These are phyloP conservation scores for Phaeosphaeriaceae sp. DNA, from an alignment of 2,329 filamentous ascomycete species.

Conservation along the genomic window DNA sequence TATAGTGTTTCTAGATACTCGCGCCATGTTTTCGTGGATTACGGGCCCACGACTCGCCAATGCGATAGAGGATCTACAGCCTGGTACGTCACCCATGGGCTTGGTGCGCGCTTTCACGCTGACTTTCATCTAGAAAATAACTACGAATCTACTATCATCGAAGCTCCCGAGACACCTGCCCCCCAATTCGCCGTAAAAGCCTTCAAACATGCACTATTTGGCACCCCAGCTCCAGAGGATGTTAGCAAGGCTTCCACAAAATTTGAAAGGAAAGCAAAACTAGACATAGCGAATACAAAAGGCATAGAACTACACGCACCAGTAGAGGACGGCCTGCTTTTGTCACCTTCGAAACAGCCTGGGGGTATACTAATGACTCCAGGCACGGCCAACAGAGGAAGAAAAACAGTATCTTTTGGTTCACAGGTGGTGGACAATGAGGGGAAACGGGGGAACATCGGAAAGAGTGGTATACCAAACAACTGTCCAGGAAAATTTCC, in stretches of 20 bases:
- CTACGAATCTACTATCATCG: constrained; percentile 53
- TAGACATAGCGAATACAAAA: constrained; percentile 33
- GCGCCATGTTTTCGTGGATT: constrained; percentile 49
- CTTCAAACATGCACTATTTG: constrained; percentile 69
- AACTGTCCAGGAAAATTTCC: constrained; percentile 57
- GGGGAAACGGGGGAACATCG: constrained; percentile 53
- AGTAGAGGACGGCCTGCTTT: constrained; percentile 23
- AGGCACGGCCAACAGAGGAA: constrained; percentile 61
- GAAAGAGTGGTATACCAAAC: constrained; percentile 56
- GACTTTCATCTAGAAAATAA: constrained; percentile 33
- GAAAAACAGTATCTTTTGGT: constrained; percentile 68
- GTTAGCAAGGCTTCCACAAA: constrained; percentile 32
- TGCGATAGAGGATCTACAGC: constrained; percentile 44
- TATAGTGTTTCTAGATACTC: not conserved
- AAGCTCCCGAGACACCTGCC: constrained; percentile 68
- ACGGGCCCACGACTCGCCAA: constrained; percentile 47
- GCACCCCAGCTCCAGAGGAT: constrained; percentile 63
- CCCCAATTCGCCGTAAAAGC: constrained; percentile 71
- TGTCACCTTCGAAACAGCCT: constrained; percentile 63
- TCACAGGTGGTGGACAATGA: constrained; percentile 64
- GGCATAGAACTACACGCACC: constrained; percentile 24
- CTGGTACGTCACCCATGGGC: constrained; percentile 29
- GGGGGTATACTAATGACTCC: constrained; percentile 69
- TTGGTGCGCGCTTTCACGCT: constrained; percentile 9
- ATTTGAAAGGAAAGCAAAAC: constrained; percentile 33